phyloP scores from a whole-genome alignment of 352 stramenopile genomes.

The Phytophthora hybrid region DNA sequence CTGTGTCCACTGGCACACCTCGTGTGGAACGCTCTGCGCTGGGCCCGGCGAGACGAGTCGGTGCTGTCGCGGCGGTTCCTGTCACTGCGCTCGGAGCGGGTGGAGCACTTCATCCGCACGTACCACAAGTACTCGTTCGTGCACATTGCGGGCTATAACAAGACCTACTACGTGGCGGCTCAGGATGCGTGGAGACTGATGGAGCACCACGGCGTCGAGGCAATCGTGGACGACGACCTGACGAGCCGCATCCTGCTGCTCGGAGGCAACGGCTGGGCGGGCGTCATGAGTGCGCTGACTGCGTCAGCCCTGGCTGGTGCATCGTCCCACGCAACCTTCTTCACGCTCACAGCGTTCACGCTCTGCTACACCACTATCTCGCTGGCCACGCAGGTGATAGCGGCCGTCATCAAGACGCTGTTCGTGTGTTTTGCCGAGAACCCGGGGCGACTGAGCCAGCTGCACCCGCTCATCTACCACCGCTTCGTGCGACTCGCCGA shows the following conservation, averaged over 20 bases:
- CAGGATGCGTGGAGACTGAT: conserved; percentile 83
- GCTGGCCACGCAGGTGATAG: conserved; percentile 75
- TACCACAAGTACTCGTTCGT: conserved; percentile 91
- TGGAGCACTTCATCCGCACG: conserved; percentile 82
- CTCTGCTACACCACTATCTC: conserved; percentile 86
- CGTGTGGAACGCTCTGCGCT: conserved; percentile 81
- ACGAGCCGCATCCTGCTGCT: conserved; percentile 82
- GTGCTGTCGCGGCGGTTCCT: conserved; percentile 66
- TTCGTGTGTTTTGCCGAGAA: conserved; percentile 91
- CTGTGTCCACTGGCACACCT: conserved; percentile 80
- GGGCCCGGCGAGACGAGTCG: conserved; percentile 77
- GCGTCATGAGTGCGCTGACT: conserved; percentile 76
- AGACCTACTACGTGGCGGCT: conserved; percentile 82
- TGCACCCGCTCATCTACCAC: conserved; percentile 90
- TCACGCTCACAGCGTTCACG: conserved; percentile 76
- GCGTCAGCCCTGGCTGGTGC: conserved; percentile 56
- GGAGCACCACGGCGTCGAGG: conserved; percentile 81
- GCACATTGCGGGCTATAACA: conserved; percentile 84
- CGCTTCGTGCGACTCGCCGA: conserved; percentile 84
- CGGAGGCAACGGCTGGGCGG: conserved; percentile 81
- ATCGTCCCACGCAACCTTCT: conserved; percentile 77
- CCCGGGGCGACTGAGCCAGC: conserved; percentile 75
- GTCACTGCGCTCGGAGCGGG: conserved; percentile 65
- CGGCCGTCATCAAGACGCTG: conserved; percentile 84
- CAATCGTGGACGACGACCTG: conserved; percentile 87